Evolutionary conservation across 2,329 filamentous ascomycete species (phyloP), one percentile per base, ranked within the genome.

Genomic region (Alternaria sp.): DNA sequence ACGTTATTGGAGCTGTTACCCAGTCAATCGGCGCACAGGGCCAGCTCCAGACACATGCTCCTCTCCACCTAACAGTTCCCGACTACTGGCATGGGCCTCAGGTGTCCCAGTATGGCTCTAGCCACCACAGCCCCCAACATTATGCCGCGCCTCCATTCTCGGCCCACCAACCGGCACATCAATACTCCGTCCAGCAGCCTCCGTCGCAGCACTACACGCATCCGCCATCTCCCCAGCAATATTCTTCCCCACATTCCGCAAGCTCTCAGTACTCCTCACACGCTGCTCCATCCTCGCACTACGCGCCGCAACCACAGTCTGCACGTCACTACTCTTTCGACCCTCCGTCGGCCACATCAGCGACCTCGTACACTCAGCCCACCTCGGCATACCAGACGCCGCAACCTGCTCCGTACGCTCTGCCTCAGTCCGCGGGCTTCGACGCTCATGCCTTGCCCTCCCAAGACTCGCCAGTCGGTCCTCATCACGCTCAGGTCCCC

Each of bases 71-170:
- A 11, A 69, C 75, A 1, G 66, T 77, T 11, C 69, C 73, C 1
- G 75, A 76, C n/a, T 78, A 77, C 55, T 79, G 76, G 76, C 69
- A 73, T 25, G 66, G 71, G 9, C 59, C 55, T 15, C 74, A 75
- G 23, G 59, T 70, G 45, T 66, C 69, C 19, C 71, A 74, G 26
- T 78, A 75, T 52, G 52, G 65, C n/a, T 61, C 71, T 13, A 68
- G 60, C 25, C 74, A 74, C 61, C 70, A 74, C 5, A 70, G 67
- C 25, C 61, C 70, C 3, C 70, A 73, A 23, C 70, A 76, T 44
- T 78, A 77, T 50, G 54, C 70, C 12, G 64, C 74, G 5, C 57
- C 70, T 15, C 71, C 71, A 30, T 76, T 74, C 54, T 65, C 66
- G 13, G 59, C 69, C n/a, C 66, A 70, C 17, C 61, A 67, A 13